Conservation (phyloP, 192 early-diverging fungal genomes). For the Linnemannia exigua region DNA sequence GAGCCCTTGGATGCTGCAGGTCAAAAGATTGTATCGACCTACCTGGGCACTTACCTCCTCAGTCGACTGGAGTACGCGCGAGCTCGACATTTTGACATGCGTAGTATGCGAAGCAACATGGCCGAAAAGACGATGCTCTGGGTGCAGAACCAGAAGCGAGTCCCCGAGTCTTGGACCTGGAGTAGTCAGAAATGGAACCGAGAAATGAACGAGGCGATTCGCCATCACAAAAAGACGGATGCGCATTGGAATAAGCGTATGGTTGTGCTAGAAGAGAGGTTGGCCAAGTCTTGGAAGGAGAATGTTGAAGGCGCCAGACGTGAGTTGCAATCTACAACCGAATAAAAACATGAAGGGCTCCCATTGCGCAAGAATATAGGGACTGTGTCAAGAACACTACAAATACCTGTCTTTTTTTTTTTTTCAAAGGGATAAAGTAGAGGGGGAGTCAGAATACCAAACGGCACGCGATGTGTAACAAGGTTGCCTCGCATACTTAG, state of each 20-base stretch:
- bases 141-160: background rate
- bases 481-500: constrained; percentile 52
- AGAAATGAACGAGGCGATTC: background rate
- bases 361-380: too few species aligned
- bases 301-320: constrained; percentile 1
- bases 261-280: background rate
- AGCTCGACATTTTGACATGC: background rate
- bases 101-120: background rate
- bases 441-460: constrained; percentile 46
- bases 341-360: constrained; percentile 9
- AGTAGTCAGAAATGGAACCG: background rate
- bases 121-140: background rate
- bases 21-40: background rate
- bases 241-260: background rate
- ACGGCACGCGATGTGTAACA: constrained; percentile 54
- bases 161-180: background rate
- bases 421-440: background rate
- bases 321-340: background rate
- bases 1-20: background rate
- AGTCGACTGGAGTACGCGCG: background rate
- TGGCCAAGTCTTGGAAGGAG: background rate
- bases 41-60: background rate
- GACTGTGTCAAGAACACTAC: too few species aligned
- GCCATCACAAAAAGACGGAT: background rate
- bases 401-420: background rate